Percentiles rank a stretch among this genome's conserved stretches.
Evolutionary conservation across 768 basidiomycete species (phyloP).

Genomic region (Boletus rubropictus): DNA sequence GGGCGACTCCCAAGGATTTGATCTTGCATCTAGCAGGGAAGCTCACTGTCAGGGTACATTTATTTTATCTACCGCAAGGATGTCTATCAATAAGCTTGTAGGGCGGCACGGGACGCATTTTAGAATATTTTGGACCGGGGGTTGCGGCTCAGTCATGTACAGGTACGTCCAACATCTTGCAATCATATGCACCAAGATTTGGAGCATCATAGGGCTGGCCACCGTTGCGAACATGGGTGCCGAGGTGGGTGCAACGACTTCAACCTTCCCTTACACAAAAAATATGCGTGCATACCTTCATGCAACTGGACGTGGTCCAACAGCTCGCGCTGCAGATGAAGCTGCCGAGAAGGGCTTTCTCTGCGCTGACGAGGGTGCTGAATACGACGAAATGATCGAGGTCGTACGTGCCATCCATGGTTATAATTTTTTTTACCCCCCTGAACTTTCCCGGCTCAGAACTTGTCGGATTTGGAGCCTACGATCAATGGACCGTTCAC

Average conservation of each 20-base stretch:
- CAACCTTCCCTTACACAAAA: slow-evolving; percentile 91
- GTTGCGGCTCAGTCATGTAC: slow-evolving; percentile 89
- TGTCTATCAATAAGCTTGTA: slow-evolving; percentile 27
- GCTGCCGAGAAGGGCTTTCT: slow-evolving; percentile 78
- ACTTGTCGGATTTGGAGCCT: slow-evolving; percentile 84
- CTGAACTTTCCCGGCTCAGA: slow-evolving; percentile 41
- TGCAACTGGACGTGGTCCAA: slow-evolving; percentile 83
- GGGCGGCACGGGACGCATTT: slow-evolving; percentile 94
- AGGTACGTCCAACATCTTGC: slow-evolving; percentile 38
- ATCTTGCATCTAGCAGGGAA: slow-evolving; percentile 92
- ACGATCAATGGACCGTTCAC: slow-evolving; percentile 97
- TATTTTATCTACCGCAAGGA: neutral
- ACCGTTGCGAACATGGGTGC: slow-evolving; percentile 99
- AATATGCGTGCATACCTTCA: slow-evolving; percentile 86
- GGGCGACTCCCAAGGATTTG: slow-evolving; percentile 94
- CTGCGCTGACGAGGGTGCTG: slow-evolving; percentile 74
- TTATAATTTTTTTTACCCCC: neutral
- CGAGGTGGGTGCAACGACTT: slow-evolving; percentile 99
- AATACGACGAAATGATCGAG: slow-evolving; percentile 94
- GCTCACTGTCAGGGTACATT: slow-evolving; percentile 81
- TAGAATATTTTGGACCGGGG: slow-evolving; percentile 96
- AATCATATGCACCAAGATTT: neutral
- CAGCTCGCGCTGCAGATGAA: slow-evolving; percentile 80
- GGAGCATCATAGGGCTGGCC: slow-evolving; percentile 56
- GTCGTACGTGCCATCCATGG: slow-evolving; percentile 51